Percentiles rank a stretch among this genome's conserved stretches.
phyloP scores from a whole-genome alignment of 148 eudicot genomes.

The Persicaria maculosa region DNA sequence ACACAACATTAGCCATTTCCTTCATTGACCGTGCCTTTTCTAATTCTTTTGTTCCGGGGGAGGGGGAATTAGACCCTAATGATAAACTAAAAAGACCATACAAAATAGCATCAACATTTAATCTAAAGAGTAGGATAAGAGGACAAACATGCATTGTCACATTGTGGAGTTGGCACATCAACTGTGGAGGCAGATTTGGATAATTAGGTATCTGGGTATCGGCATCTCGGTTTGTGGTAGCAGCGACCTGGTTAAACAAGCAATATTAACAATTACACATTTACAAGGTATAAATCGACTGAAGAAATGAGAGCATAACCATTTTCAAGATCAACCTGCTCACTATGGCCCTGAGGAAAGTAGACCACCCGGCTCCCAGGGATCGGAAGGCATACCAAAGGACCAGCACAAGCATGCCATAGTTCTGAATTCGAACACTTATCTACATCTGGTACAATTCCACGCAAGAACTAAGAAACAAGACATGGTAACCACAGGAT shows the following conservation, averaged over 20 bases:
- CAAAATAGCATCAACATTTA: neutral
- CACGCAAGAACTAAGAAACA: neutral
- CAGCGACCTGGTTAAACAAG: slow-evolving; percentile 66
- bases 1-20: slow-evolving; percentile 2
- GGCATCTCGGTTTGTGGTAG: slow-evolving; percentile 77
- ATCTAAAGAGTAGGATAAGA: slow-evolving; percentile 18
- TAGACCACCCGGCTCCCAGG: slow-evolving; percentile 85
- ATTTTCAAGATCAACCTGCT: slow-evolving; percentile 48
- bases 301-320: neutral
- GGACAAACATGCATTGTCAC: slow-evolving; percentile 95
- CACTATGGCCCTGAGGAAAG: slow-evolving; percentile 98
- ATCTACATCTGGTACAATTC: slow-evolving; percentile 14
- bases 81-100: neutral
- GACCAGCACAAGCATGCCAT: slow-evolving; percentile 99
- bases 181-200: slow-evolving; percentile 75
- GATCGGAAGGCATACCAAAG: slow-evolving; percentile 72
- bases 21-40: neutral
- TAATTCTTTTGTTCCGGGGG: neutral
- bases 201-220: slow-evolving; percentile 92
- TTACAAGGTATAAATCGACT: neutral
- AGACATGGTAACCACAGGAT: neutral
- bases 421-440: slow-evolving; percentile 85
- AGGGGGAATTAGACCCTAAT: neutral
- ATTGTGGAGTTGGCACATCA: slow-evolving; percentile 95
- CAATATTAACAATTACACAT: slow-evolving; percentile 10